Percentiles rank a stretch among this genome's conserved stretches.
Evolutionary conservation across 2,329 filamentous ascomycete species (phyloP).

Genomic region (Aureobasidium sp.): DNA sequence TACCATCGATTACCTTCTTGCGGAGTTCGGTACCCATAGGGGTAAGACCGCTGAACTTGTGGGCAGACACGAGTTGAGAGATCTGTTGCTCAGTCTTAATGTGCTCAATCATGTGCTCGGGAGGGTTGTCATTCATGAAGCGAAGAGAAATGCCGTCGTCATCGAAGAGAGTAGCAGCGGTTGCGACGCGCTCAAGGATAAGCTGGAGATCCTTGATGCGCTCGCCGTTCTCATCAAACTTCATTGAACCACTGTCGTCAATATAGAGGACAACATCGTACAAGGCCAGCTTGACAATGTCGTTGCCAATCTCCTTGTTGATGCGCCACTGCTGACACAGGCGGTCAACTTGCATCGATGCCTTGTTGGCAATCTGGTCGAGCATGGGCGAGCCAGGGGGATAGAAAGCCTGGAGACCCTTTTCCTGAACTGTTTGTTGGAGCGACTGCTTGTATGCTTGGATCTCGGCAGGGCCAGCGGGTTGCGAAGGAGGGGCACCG

Average conservation of each 20-base stretch:
- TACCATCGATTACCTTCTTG: conserved; percentile 54
- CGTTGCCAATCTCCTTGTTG: conserved; percentile 51
- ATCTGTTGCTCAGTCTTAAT: conserved; percentile 51
- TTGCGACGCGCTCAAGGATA: conserved; percentile 55
- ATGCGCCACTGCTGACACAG: conserved; percentile 50
- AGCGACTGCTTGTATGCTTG: conserved; percentile 49
- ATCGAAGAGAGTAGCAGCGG: conserved; percentile 59
- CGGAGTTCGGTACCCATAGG: conserved; percentile 56
- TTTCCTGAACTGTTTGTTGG: conserved; percentile 50
- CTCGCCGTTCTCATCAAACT: conserved; percentile 57
- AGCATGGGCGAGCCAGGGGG: conserved; percentile 44
- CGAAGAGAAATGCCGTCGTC: conserved; percentile 58
- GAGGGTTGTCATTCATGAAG: conserved; percentile 57
- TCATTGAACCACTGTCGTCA: conserved; percentile 62
- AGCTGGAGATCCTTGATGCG: conserved; percentile 58
- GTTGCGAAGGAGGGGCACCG: conserved; percentile 26
- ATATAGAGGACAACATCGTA: conserved; percentile 57
- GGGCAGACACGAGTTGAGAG: conserved; percentile 46
- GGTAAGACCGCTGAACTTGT: conserved; percentile 57
- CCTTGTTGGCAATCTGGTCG: conserved; percentile 43
- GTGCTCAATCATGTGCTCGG: conserved; percentile 41
- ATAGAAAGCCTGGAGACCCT: conserved; percentile 50
- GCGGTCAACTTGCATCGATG: conserved; percentile 43
- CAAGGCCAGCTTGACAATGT: conserved; percentile 53
- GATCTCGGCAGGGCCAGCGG: conserved; percentile 41